Conservation (phyloP, 768 basidiomycete species). For the Agaricus subrufescens region DNA sequence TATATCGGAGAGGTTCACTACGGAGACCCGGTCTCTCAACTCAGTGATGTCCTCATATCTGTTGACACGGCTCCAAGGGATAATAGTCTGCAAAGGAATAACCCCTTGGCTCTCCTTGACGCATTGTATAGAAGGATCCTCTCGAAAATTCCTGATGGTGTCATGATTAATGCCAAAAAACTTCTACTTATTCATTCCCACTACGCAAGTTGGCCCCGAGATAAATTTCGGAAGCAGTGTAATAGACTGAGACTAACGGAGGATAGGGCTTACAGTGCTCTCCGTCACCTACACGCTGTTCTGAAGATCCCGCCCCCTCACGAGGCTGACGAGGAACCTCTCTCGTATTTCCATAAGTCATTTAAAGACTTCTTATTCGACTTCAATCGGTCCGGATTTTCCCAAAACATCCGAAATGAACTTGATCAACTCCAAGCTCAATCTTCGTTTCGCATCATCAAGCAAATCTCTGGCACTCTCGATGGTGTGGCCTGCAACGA, state of each 20-base stretch:
- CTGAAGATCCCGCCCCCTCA: not conserved
- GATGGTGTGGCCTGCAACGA: not conserved
- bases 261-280: not conserved
- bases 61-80: not conserved
- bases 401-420: not conserved
- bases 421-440: not conserved
- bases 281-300: not conserved
- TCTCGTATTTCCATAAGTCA: not conserved
- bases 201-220: not conserved
- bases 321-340: not conserved
- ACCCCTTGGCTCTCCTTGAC: not conserved
- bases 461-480: not conserved
- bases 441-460: not conserved
- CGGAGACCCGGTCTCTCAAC: not conserved
- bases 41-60: not conserved
- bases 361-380: not conserved
- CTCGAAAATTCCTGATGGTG: not conserved
- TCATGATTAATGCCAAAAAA: not conserved
- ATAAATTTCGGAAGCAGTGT: not conserved
- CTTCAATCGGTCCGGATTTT: not conserved
- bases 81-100: not conserved
- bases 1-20: conserved; percentile 13
- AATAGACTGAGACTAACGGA: not conserved
- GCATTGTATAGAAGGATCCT: not conserved
- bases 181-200: not conserved